A percentile compares a stretch with the other conserved stretches of the same genome.
These are phyloP conservation scores for Mollisiaceae sp. DNA, from an alignment of 2,329 filamentous ascomycete genomes.

Conservation along the genomic window DNA sequence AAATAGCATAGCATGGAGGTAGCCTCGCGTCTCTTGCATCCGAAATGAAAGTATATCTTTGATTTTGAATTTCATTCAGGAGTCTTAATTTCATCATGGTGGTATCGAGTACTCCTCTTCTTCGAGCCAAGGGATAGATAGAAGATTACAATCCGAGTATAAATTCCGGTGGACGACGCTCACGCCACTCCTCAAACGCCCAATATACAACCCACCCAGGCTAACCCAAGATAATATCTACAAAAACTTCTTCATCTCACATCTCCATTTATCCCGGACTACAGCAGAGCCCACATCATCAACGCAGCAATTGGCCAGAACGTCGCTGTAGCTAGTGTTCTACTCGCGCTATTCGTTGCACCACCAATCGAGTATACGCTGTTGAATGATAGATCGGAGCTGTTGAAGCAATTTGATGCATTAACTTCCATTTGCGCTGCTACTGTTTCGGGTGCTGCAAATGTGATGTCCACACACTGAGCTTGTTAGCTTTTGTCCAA, in stretches of 20 bases:
- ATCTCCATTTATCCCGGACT: background rate
- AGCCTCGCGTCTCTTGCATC: background rate
- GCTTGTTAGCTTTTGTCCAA: slow-evolving; percentile 17
- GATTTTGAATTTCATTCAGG: no score
- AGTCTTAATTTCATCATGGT: background rate
- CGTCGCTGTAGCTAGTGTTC: slow-evolving; percentile 46
- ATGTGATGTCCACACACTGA: slow-evolving; percentile 93
- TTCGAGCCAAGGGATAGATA: background rate
- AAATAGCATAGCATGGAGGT: slow-evolving; percentile 5
- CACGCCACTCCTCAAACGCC: background rate
- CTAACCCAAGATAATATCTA: slow-evolving; percentile 14
- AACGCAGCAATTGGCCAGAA: slow-evolving; percentile 5
- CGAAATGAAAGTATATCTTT: background rate
- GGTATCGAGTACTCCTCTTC: background rate
- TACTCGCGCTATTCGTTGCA: slow-evolving; percentile 43
- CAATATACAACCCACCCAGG: slow-evolving; percentile 8
- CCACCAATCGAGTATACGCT: slow-evolving; percentile 68
- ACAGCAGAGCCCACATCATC: slow-evolving; percentile 17
- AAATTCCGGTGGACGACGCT: background rate
- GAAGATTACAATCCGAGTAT: slow-evolving; percentile 5
- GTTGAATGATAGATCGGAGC: slow-evolving; percentile 39
- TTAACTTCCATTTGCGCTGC: slow-evolving; percentile 65
- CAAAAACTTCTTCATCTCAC: background rate
- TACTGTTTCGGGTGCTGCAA: slow-evolving; percentile 80
- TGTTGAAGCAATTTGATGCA: slow-evolving; percentile 87